Percentiles rank a stretch among this genome's conserved stretches.
phyloP scores from a whole-genome alignment of 345 rosid genomes.

The Clarkia xantiana region DNA sequence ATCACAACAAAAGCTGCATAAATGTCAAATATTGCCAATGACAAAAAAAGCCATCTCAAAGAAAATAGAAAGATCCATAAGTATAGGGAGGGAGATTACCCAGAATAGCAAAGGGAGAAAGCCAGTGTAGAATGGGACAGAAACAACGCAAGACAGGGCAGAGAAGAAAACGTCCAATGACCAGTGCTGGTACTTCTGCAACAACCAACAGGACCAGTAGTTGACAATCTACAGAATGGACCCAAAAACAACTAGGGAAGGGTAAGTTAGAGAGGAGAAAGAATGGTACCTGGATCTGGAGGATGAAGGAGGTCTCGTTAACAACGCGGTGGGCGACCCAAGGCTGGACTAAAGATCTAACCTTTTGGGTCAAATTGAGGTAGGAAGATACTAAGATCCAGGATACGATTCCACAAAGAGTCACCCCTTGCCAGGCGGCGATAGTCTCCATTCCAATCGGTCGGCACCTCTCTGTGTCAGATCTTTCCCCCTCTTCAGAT shows the following conservation, averaged over 20 bases:
- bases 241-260: no score
- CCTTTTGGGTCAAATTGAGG: slow-evolving; percentile 40
- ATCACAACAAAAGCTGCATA: no score
- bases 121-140: slow-evolving; percentile 94
- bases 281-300: slow-evolving; percentile 64
- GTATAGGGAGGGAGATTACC: slow-evolving; percentile 32
- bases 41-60: no score
- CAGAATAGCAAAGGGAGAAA: slow-evolving; percentile 95
- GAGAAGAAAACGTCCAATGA: slow-evolving; percentile 70
- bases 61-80: background rate
- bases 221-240: background rate
- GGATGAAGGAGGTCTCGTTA: slow-evolving; percentile 37
- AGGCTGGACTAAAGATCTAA: slow-evolving; percentile 65
- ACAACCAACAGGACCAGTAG: background rate
- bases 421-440: slow-evolving; percentile 55
- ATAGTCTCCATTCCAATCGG: slow-evolving; percentile 51
- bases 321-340: slow-evolving; percentile 48
- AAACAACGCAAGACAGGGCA: slow-evolving; percentile 77
- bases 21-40: no score
- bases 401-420: slow-evolving; percentile 43
- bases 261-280: background rate
- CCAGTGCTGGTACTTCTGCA: slow-evolving; percentile 55
- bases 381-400: slow-evolving; percentile 69
- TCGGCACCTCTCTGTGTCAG: slow-evolving; percentile 3
- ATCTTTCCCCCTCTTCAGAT: background rate